Evolutionary conservation across 2,329 filamentous ascomycete genomes (phyloP).

Genomic region (Fusarium sulawesiense): DNA sequence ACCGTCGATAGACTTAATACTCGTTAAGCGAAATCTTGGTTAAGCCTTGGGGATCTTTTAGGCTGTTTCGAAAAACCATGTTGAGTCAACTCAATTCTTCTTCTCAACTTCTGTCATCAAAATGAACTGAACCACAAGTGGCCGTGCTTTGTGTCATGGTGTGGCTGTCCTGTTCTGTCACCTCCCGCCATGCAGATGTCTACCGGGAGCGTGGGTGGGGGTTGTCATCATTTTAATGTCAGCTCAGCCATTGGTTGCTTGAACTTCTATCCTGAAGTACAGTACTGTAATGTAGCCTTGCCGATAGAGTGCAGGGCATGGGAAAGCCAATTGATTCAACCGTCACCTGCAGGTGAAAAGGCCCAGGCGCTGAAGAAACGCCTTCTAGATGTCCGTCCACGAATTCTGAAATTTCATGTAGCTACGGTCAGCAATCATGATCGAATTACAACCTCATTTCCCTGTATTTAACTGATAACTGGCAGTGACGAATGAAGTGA

Average conservation of each 20-base stretch:
- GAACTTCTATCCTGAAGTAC: not conserved
- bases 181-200: slow-evolving; percentile 27
- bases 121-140: slow-evolving; percentile 18
- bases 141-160: slow-evolving; percentile 16
- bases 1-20: not conserved
- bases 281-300: slow-evolving; percentile 16
- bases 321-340: not conserved
- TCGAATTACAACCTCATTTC: not conserved
- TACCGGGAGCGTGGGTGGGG: slow-evolving; percentile 12
- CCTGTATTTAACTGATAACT: not conserved
- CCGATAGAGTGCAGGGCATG: slow-evolving; percentile 10
- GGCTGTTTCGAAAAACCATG: not conserved
- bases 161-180: slow-evolving; percentile 29
- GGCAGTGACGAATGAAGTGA: slow-evolving; percentile 41
- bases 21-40: slow-evolving; percentile 24
- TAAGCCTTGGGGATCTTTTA: not conserved
- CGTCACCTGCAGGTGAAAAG: not conserved
- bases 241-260: slow-evolving; percentile 27
- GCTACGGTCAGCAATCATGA: not conserved
- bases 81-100: not conserved
- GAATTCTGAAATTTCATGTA: not conserved
- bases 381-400: not conserved
- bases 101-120: not conserved
- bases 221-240: slow-evolving; percentile 30
- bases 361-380: not conserved